Conservation (phyloP, 2,329 filamentous ascomycete genomes). For the Verticillium longisporum region DNA sequence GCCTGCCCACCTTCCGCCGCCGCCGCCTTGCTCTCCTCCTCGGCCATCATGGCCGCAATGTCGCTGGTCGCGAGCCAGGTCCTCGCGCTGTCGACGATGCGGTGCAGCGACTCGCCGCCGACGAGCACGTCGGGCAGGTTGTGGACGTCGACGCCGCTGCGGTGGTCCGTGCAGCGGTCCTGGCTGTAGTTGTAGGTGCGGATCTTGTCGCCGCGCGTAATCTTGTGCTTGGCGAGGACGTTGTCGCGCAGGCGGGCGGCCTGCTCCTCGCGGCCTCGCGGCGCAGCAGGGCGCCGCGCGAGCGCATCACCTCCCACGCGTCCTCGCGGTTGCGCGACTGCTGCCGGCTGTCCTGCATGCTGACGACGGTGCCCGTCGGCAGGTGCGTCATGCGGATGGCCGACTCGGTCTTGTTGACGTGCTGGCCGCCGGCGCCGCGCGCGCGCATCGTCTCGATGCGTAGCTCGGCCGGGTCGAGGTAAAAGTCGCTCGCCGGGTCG, state of each 20-base stretch:
- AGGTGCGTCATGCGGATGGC: constrained; percentile 88
- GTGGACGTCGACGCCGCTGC: constrained; percentile 71
- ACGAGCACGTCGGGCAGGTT: constrained; percentile 75
- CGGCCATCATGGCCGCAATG: constrained; percentile 63
- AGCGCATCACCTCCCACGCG: constrained; percentile 80
- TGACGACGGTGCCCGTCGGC: constrained; percentile 79
- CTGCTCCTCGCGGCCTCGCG: constrained; percentile 82
- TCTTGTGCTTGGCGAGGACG: constrained; percentile 71
- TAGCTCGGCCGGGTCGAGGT: constrained; percentile 79
- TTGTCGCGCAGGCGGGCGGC: constrained; percentile 67
- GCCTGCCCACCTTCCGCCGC: constrained; percentile 10
- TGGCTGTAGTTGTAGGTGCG: constrained; percentile 78
- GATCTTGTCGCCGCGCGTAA: constrained; percentile 89
- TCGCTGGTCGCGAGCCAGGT: constrained; percentile 71
- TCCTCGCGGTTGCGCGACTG: constrained; percentile 83
- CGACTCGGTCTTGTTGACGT: constrained; percentile 97
- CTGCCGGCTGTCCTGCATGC: constrained; percentile 87
- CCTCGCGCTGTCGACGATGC: constrained; percentile 70
- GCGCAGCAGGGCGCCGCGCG: constrained; percentile 71
- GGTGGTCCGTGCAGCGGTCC: constrained; percentile 81
- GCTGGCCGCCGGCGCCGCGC: constrained; percentile 86
- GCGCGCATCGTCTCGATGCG: constrained; percentile 84
- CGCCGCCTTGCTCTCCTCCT: constrained; percentile 36
- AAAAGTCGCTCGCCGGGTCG: constrained; percentile 87
- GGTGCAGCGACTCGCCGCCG: constrained; percentile 64